Evolutionary conservation across 2,329 filamentous ascomycete species (phyloP).

Genomic region (Laburnicola sp.): DNA sequence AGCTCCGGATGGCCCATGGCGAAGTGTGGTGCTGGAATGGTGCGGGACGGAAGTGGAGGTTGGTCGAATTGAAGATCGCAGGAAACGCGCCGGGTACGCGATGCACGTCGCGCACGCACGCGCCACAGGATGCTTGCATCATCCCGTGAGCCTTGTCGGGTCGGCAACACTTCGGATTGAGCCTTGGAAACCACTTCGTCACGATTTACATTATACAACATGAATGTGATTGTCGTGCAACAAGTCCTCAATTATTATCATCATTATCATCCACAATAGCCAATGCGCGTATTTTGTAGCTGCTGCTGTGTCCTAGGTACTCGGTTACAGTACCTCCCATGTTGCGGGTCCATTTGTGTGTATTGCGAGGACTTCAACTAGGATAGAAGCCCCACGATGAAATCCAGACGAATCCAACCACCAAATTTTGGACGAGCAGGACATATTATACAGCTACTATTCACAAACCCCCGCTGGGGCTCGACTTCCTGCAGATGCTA

Average conservation of each 20-base stretch:
- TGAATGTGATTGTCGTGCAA: too few relatives aligned
- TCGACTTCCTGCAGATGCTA: slow-evolving; percentile 41
- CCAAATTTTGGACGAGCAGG: slow-evolving; percentile 33
- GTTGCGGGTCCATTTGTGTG: too few relatives aligned
- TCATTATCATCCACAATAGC: too few relatives aligned
- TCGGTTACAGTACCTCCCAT: too few relatives aligned
- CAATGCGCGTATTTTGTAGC: too few relatives aligned
- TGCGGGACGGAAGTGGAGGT: slow-evolving; percentile 17
- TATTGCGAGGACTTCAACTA: too few relatives aligned
- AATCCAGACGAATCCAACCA: slow-evolving; percentile 7
- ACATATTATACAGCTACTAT: slow-evolving; percentile 47
- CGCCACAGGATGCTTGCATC: slow-evolving; percentile 11
- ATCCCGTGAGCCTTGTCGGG: slow-evolving; percentile 18
- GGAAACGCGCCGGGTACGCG: slow-evolving; percentile 30
- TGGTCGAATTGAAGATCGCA: slow-evolving; percentile 28
- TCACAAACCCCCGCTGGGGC: slow-evolving; percentile 46
- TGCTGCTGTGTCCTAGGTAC: too few relatives aligned
- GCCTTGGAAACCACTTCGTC: neutral
- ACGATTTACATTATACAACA: neutral
- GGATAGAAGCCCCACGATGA: too few relatives aligned
- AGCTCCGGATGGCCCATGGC: slow-evolving; percentile 35
- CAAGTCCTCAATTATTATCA: too few relatives aligned
- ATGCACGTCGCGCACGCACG: slow-evolving; percentile 29
- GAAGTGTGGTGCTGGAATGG: slow-evolving; percentile 15
- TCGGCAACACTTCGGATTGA: slow-evolving; percentile 13